Conservation (phyloP, 257 asterid species). For the Petunia axillaris region DNA sequence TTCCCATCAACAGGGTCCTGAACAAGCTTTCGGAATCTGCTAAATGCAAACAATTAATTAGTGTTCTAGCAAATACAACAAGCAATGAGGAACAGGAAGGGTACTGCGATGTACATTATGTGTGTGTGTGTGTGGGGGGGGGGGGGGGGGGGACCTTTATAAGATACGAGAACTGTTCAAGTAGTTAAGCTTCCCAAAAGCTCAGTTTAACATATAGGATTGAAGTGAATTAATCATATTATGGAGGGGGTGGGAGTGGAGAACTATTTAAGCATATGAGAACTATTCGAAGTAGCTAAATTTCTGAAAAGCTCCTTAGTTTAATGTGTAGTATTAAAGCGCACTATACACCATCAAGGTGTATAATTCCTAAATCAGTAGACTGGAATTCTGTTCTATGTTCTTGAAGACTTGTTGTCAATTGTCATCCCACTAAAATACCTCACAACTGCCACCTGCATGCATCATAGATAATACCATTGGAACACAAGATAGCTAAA, state of each 20-base stretch:
- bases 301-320: not conserved
- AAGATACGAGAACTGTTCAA: not conserved
- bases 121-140: not conserved
- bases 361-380: not conserved
- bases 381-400: not conserved
- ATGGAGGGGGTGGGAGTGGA: not conserved
- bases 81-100: slow-evolving; percentile 1
- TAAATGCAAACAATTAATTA: slow-evolving; percentile 20
- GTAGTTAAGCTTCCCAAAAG: not conserved
- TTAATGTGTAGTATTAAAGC: not conserved
- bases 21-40: slow-evolving; percentile 77
- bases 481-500: not conserved
- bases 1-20: slow-evolving; percentile 81
- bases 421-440: not conserved
- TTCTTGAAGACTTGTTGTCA: slow-evolving; percentile 6
- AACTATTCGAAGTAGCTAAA: not conserved
- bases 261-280: not conserved
- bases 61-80: not conserved
- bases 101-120: not conserved
- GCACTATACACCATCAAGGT: not conserved
- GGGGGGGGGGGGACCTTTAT: not conserved
- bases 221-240: not conserved
- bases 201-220: slow-evolving; percentile 2
- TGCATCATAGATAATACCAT: not conserved
- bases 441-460: not conserved